Conservation (phyloP, 805 yeast species). For the Lipomyces mesembrius region DNA sequence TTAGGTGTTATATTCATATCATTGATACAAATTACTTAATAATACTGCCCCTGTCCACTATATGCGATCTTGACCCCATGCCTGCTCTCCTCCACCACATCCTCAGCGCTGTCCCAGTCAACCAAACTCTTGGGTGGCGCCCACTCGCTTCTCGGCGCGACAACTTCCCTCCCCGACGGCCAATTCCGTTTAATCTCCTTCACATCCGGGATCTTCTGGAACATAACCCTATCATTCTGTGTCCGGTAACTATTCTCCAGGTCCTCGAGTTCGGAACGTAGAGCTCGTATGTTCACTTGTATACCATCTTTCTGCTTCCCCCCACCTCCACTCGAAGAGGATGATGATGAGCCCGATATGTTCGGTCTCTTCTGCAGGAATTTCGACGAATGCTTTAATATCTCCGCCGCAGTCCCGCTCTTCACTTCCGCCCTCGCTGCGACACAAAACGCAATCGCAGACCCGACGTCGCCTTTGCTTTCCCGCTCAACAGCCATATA, state of each 20-base stretch:
- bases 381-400: constrained; percentile 6
- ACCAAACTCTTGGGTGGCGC: constrained; percentile 37
- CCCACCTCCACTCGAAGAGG: neutral
- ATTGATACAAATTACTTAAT: constrained; percentile 10
- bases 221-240: constrained; percentile 44
- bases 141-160: constrained; percentile 41
- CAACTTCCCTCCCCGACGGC: constrained; percentile 47
- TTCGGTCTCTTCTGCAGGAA: constrained; percentile 11
- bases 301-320: constrained; percentile 11
- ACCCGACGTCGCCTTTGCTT: constrained; percentile 40
- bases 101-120: constrained; percentile 23
- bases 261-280: constrained; percentile 31
- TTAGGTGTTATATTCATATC: neutral
- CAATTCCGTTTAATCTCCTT: constrained; percentile 40
- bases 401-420: constrained; percentile 17
- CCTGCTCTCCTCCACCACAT: constrained; percentile 3
- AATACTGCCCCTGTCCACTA: constrained; percentile 35
- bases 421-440: constrained; percentile 38
- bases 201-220: constrained; percentile 44
- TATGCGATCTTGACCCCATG: constrained; percentile 6
- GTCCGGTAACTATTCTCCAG: constrained; percentile 37
- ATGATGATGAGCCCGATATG: neutral
- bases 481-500: constrained; percentile 42
- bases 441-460: constrained; percentile 41
- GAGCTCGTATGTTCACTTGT: constrained; percentile 22